A percentile compares a stretch with the other conserved stretches of the same genome.
These are phyloP conservation scores for Domatiomyces globalis DNA, from an alignment of 2,329 filamentous ascomycete species.

Conservation along the genomic window DNA sequence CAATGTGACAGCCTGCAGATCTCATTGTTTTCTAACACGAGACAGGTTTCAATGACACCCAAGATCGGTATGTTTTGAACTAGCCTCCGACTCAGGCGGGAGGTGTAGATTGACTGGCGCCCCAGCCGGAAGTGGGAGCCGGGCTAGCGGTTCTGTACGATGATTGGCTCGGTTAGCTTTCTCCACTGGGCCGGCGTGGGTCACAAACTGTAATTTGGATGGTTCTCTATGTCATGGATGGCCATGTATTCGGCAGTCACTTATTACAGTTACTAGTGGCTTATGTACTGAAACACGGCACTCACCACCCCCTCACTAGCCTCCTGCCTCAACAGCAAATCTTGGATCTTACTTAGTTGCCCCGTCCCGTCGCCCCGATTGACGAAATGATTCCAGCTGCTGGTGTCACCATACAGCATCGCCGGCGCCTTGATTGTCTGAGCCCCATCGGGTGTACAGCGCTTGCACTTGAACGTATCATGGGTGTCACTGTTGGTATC, in stretches of 20 bases:
- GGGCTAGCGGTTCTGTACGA: too few species aligned
- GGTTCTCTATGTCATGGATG: too few species aligned
- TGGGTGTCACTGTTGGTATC: slow-evolving; percentile 86
- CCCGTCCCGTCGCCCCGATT: slow-evolving; percentile 51
- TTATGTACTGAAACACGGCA: slow-evolving; percentile 97
- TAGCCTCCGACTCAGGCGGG: too few species aligned
- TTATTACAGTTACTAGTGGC: slow-evolving; percentile 42
- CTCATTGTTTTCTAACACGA: neutral
- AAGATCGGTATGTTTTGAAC: too few species aligned
- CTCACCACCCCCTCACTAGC: slow-evolving; percentile 65
- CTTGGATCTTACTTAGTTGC: slow-evolving; percentile 69
- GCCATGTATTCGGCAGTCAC: too few species aligned
- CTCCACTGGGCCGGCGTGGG: too few species aligned
- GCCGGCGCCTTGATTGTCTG: slow-evolving; percentile 84
- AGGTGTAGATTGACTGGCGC: too few species aligned
- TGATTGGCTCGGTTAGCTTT: too few species aligned
- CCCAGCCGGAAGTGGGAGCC: too few species aligned
- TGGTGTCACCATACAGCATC: slow-evolving; percentile 94
- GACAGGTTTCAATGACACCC: too few species aligned
- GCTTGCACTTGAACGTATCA: slow-evolving; percentile 96
- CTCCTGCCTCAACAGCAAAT: slow-evolving; percentile 80
- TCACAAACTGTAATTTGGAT: too few species aligned
- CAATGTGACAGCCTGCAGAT: neutral
- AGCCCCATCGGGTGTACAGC: slow-evolving; percentile 74
- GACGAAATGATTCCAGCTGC: slow-evolving; percentile 97